phyloP scores from a whole-genome alignment of 768 basidiomycete species.

The Termitomyces sp. region DNA sequence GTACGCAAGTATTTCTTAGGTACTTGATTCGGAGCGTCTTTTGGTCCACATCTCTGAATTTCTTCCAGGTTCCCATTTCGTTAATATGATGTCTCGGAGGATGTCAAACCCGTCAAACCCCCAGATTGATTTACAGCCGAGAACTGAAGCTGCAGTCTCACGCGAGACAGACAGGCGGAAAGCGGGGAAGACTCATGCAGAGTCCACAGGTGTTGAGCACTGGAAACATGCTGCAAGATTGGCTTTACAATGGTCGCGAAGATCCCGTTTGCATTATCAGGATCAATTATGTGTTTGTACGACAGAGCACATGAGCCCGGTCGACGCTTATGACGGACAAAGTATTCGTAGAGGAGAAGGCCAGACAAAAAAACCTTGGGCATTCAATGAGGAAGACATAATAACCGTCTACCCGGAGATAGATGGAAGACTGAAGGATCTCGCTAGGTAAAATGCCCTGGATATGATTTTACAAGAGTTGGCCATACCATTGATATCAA shows the following conservation, averaged over 20 bases:
- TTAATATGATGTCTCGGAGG: slow-evolving; percentile 55
- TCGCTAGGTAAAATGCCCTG: slow-evolving; percentile 25
- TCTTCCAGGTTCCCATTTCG: slow-evolving; percentile 60
- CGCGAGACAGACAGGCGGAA: slow-evolving; percentile 41
- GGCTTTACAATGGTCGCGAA: slow-evolving; percentile 36
- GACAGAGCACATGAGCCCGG: slow-evolving; percentile 71
- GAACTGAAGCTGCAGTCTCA: slow-evolving; percentile 38
- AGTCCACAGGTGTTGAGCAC: slow-evolving; percentile 26
- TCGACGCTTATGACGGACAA: slow-evolving; percentile 70
- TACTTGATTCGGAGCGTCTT: slow-evolving; percentile 19
- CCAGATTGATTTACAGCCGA: slow-evolving; percentile 28
- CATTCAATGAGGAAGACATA: slow-evolving; percentile 38
- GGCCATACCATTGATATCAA: not conserved
- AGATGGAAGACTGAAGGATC: slow-evolving; percentile 64
- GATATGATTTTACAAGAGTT: not conserved
- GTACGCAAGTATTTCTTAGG: slow-evolving; percentile 85
- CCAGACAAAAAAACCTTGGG: slow-evolving; percentile 9
- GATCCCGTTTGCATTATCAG: slow-evolving; percentile 47
- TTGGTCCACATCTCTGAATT: not conserved
- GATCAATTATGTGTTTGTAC: slow-evolving; percentile 54
- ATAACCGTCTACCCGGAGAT: slow-evolving; percentile 54
- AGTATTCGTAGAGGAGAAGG: slow-evolving; percentile 32
- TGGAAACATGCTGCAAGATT: slow-evolving; percentile 44
- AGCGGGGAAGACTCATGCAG: slow-evolving; percentile 5
- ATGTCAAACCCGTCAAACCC: slow-evolving; percentile 17